Evolutionary conservation across 148 eudicot species (phyloP).

Genomic region (Vaccinium corymbosum): DNA sequence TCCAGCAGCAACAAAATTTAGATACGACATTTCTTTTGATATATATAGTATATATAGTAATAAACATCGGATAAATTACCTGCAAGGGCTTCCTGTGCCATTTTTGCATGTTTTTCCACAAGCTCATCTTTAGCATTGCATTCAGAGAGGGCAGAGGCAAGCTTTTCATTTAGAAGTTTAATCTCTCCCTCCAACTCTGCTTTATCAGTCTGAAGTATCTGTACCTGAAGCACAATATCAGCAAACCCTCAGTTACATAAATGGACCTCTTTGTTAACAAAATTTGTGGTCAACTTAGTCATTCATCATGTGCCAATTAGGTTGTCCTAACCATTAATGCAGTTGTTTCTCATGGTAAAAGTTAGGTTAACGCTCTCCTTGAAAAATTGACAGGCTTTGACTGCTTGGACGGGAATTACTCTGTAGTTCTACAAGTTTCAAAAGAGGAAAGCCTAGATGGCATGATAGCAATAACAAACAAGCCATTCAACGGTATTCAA

Average conservation of each 20-base stretch:
- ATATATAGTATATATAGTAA: not conserved
- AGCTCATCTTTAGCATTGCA: slow-evolving; percentile 63
- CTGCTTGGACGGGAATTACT: not conserved
- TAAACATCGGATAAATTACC: slow-evolving; percentile 32
- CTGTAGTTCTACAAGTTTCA: not conserved
- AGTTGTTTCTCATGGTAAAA: not conserved
- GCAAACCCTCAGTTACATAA: slow-evolving; percentile 1
- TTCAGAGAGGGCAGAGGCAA: slow-evolving; percentile 55
- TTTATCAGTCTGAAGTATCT: slow-evolving; percentile 50
- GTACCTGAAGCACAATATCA: slow-evolving; percentile 35
- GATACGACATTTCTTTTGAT: not conserved
- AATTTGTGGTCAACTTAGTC: slow-evolving; percentile 7
- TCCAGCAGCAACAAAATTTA: not conserved
- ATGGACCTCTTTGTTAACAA: not conserved
- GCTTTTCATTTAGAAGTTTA: slow-evolving; percentile 49
- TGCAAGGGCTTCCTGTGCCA: slow-evolving; percentile 84
- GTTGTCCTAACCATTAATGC: slow-evolving; percentile 5
- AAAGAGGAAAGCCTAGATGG: not conserved
- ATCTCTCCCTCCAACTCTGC: slow-evolving; percentile 58
- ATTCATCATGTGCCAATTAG: not conserved
- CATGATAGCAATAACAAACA: not conserved
- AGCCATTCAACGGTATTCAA: not conserved
- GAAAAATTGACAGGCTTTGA: not conserved
- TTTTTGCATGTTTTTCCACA: slow-evolving; percentile 56
- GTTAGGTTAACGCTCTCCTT: slow-evolving; percentile 3